These are phyloP conservation scores for Candida boidinii DNA, from an alignment of 805 yeast species.

Conservation along the genomic window DNA sequence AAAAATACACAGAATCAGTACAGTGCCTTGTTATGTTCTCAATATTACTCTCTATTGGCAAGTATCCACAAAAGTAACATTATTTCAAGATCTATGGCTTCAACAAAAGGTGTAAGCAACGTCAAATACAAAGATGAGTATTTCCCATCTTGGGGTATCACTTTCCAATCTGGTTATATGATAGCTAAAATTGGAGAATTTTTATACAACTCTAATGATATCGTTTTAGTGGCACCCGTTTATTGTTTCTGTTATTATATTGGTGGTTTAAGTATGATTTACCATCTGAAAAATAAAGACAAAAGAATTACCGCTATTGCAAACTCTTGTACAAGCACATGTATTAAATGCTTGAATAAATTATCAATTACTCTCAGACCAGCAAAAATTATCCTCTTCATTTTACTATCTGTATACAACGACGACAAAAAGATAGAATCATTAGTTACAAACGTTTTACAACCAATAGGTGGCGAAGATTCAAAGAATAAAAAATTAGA, in stretches of 20 bases:
- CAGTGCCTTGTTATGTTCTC: conserved; percentile 52
- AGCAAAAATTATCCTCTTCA: no score
- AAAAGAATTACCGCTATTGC: conserved; percentile 29
- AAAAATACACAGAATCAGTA: conserved; percentile 44
- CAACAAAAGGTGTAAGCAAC: no score
- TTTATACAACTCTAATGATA: conserved; percentile 50
- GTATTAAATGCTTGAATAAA: no score
- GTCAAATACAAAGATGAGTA: conserved; percentile 32
- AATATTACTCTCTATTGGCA: conserved; percentile 66
- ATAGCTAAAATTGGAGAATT: conserved; percentile 54
- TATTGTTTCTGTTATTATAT: conserved; percentile 21
- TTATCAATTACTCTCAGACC: no score
- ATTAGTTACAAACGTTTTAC: no score
- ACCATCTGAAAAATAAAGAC: conserved; percentile 36
- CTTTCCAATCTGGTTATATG: conserved; percentile 75
- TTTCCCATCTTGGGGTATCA: conserved; percentile 74
- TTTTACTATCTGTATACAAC: no score
- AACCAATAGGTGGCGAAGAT: no score
- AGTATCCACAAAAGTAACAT: conserved; percentile 65
- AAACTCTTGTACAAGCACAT: no score
- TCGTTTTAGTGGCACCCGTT: conserved; percentile 32
- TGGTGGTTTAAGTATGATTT: conserved; percentile 57
- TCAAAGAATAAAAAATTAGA: no score
- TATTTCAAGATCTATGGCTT: no score
- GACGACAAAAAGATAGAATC: no score